Conservation (phyloP, 2,329 filamentous ascomycete species). For the Fusarium drepaniforme region DNA sequence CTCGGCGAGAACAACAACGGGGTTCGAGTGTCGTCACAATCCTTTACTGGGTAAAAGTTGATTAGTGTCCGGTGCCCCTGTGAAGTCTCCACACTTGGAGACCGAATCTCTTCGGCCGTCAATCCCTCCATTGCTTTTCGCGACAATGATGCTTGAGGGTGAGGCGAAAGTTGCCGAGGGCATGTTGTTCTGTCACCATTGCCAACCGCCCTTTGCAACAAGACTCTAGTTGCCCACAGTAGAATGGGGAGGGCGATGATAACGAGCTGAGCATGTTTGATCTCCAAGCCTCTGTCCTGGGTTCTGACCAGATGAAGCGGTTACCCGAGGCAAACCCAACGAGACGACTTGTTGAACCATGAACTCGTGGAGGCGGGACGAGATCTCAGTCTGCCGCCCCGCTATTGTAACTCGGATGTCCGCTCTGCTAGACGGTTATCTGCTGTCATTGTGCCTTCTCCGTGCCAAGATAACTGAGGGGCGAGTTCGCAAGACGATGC, state of each 20-base stretch:
- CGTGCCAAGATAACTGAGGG: constrained; percentile 4
- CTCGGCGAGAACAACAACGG: constrained; percentile 6
- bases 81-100: constrained; percentile 15
- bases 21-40: constrained; percentile 19
- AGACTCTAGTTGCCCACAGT: neutral
- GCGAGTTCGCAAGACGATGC: constrained; percentile 19
- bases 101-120: constrained; percentile 32
- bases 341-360: constrained; percentile 31
- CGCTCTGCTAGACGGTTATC: constrained; percentile 3
- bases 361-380: constrained; percentile 33
- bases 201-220: neutral
- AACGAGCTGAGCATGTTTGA: neutral
- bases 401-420: constrained; percentile 22
- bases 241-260: neutral
- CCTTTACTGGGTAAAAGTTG: constrained; percentile 22
- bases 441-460: constrained; percentile 6
- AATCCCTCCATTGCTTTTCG: neutral
- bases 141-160: neutral
- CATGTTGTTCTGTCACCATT: neutral
- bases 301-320: constrained; percentile 29
- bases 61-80: constrained; percentile 30
- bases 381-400: constrained; percentile 27
- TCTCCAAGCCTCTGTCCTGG: constrained; percentile 18
- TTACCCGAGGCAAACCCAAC: constrained; percentile 29
- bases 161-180: neutral